Evolutionary conservation across 2,329 filamentous ascomycete species (phyloP).

Genomic region (Aspergillus arachidicola): DNA sequence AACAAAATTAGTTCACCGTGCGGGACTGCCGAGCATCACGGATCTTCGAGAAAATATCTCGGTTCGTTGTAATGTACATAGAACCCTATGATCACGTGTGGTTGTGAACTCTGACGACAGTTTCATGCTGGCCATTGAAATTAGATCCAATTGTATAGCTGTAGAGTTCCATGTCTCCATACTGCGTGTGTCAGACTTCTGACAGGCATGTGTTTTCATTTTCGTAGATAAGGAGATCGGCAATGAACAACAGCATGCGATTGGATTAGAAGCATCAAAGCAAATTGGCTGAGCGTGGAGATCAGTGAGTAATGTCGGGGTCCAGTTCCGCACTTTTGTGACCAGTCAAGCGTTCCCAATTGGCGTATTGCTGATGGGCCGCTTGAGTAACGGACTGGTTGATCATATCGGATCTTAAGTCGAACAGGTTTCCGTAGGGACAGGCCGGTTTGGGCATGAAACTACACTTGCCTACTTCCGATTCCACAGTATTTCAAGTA

Average conservation of each 20-base stretch:
- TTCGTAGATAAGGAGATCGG: not conserved
- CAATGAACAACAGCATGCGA: not conserved
- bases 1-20: not conserved
- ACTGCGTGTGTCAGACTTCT: slow-evolving; percentile 10
- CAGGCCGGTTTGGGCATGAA: not conserved
- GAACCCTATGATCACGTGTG: slow-evolving; percentile 9
- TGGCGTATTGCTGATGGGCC: slow-evolving; percentile 2
- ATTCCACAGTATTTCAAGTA: not conserved
- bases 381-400: not conserved
- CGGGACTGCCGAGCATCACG: not conserved
- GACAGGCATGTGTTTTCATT: slow-evolving; percentile 8
- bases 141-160: not conserved
- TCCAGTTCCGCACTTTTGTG: slow-evolving; percentile 9
- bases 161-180: not conserved
- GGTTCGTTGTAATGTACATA: not conserved
- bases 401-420: not conserved
- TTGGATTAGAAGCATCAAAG: slow-evolving; percentile 1
- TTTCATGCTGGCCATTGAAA: not conserved
- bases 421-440: not conserved
- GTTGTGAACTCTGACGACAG: not conserved
- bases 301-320: slow-evolving; percentile 11
- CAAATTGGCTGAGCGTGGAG: slow-evolving; percentile 4
- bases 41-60: not conserved
- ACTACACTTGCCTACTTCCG: not conserved
- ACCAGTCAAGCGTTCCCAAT: slow-evolving; percentile 12